Conservation (phyloP, 2,329 filamentous ascomycete species). For the Clarireedia homoeocarpa region DNA sequence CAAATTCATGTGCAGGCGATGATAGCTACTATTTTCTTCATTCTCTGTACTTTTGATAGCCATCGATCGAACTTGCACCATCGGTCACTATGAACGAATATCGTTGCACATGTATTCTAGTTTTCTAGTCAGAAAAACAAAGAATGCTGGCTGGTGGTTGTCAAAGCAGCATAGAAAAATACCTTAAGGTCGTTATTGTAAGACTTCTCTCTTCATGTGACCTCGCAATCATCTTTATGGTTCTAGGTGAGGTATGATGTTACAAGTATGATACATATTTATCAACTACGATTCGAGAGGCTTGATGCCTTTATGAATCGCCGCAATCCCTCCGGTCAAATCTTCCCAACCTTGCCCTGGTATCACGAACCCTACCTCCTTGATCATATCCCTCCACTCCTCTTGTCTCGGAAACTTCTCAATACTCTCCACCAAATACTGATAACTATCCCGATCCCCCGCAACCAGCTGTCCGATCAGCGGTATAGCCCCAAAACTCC, state of each 20-base stretch:
- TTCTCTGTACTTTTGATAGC: conserved; percentile 29
- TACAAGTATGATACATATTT: not conserved
- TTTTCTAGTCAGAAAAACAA: conserved; percentile 19
- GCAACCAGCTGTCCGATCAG: conserved; percentile 93
- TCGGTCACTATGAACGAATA: conserved; percentile 23
- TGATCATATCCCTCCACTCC: conserved; percentile 77
- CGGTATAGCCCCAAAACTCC: conserved; percentile 92
- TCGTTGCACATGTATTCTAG: conserved; percentile 31
- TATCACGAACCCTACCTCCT: conserved; percentile 75
- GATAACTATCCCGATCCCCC: conserved; percentile 89
- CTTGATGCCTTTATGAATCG: conserved; percentile 96
- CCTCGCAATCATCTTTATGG: not conserved
- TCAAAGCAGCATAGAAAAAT: conserved; percentile 27
- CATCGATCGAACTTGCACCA: conserved; percentile 21
- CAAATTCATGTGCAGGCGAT: conserved; percentile 21
- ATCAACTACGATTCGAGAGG: conserved; percentile 33
- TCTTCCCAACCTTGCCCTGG: conserved; percentile 83
- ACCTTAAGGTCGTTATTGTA: conserved; percentile 19
- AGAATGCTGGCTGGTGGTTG: conserved; percentile 22
- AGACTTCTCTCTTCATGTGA: conserved; percentile 10
- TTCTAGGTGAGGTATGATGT: conserved; percentile 3
- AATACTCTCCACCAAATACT: conserved; percentile 98
- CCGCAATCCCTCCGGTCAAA: conserved; percentile 84
- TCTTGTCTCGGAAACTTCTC: conserved; percentile 83
- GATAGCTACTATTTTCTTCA: conserved; percentile 26